These are phyloP conservation scores for Suillus sp. DNA, from an alignment of 768 basidiomycete species.

Conservation along the genomic window DNA sequence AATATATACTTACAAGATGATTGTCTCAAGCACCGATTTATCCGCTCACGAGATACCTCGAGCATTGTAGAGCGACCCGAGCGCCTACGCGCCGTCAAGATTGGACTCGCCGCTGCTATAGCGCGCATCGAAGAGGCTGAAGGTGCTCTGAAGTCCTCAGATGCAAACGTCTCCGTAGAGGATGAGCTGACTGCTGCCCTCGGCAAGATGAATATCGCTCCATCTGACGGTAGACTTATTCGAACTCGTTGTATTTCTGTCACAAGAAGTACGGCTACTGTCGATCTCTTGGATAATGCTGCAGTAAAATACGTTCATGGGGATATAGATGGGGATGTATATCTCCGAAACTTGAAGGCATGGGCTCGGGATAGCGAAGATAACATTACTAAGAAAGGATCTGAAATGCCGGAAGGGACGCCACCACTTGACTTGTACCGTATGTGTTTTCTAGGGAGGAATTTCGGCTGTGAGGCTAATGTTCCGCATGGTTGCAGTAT, in stretches of 20 bases:
- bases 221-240: conserved; percentile 27
- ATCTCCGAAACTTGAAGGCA: conserved; percentile 60
- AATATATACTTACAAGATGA: conserved; percentile 63
- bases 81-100: conserved; percentile 78
- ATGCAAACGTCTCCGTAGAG: conserved; percentile 18
- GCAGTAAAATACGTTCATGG: conserved; percentile 79
- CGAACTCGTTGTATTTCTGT: conserved; percentile 35
- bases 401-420: conserved; percentile 74
- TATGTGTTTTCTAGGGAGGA: conserved; percentile 37
- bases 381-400: conserved; percentile 60
- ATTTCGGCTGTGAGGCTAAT: neutral
- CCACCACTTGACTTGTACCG: conserved; percentile 84
- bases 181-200: conserved; percentile 52
- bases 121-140: conserved; percentile 60
- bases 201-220: conserved; percentile 42
- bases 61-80: conserved; percentile 90
- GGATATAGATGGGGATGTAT: conserved; percentile 64
- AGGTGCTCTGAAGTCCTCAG: neutral
- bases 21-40: conserved; percentile 74
- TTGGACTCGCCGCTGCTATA: conserved; percentile 80
- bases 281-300: conserved; percentile 57
- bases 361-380: conserved; percentile 63
- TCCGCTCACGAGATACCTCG: conserved; percentile 73
- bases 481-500: conserved; percentile 50
- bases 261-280: conserved; percentile 50